Conservation (phyloP, 2,329 filamentous ascomycete genomes). For the Boeremia lycopersici region DNA sequence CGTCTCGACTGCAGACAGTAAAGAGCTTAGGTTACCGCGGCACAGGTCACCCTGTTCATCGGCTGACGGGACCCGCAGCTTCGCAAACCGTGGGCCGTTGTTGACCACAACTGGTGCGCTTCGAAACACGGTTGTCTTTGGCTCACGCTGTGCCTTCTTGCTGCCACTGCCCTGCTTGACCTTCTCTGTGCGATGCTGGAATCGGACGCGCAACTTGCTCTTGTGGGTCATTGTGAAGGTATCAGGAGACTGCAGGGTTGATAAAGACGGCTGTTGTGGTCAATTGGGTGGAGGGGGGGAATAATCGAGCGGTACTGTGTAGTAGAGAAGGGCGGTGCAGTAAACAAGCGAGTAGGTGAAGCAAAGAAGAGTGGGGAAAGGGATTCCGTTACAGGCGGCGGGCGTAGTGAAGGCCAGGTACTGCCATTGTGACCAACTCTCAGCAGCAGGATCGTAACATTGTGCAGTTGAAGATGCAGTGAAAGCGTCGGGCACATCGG, state of each 20-base stretch:
- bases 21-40: conserved; percentile 4
- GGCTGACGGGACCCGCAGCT: conserved; percentile 4
- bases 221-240: background rate
- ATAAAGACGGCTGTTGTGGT: background rate
- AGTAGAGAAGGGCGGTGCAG: background rate
- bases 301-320: background rate
- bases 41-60: background rate
- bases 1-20: background rate
- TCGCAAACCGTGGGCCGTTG: background rate
- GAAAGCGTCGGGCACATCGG: background rate
- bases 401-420: conserved; percentile 2
- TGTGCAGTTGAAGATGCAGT: background rate
- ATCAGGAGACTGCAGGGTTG: background rate
- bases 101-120: background rate
- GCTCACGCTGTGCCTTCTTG: background rate
- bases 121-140: background rate
- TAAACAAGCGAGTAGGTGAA: background rate
- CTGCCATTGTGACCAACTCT: background rate
- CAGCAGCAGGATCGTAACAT: background rate
- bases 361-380: background rate
- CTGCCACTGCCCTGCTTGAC: background rate
- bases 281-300: background rate
- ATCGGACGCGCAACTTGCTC: background rate
- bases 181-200: background rate
- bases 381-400: background rate